Evolutionary conservation across 2,329 filamentous ascomycete genomes (phyloP), one percentile per base, ranked within the genome.

Genomic region (Cryphonectria radicalis): DNA sequence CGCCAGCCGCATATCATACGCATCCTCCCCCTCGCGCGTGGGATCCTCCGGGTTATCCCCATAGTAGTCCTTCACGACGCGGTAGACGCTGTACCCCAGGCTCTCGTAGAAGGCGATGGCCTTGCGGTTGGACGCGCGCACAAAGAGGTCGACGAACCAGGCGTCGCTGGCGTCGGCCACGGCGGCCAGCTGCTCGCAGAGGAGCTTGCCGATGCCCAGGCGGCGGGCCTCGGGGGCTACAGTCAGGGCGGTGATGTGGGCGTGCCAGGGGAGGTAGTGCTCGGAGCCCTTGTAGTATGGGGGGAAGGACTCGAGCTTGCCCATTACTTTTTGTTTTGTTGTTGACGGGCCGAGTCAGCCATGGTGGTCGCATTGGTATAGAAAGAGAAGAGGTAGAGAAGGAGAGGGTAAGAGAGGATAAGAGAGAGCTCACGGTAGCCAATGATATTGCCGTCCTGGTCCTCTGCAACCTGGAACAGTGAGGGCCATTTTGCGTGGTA

Each of bases 211-310:
- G 76, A 98, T 92, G 22, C 96, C 95, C 22, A 96, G 87, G 60
- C 96, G 89, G 40, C 96, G 91, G 66, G 94, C 94, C 70, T 92
- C 90, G 0, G 96, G 96, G 0, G 95, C 92, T 28, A 99, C 93
- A 0, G 96, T 98, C 67, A 99, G 86, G 50, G 95, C 96, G 5
- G 96, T 99, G 79, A 99, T 97, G 82, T 99, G 96, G 28, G 94
- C 95, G 83, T 99, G 96, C 93, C 94, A 98, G n/a, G 95, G 95
- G n/a, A 97, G 91, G 83, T 97, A 97, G 83, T 98, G 94, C 77
- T 91, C 87, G 66, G 93, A 96, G 77, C 90, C 90, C 72, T 89
- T 87, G 80, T 92, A 89, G 68, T 90, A 90, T 62, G 93, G 86
- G 22, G 93, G 92, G 69, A 94, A 97, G 74, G 94, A 91, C 84